A percentile compares a stretch with the other conserved stretches of the same genome.
Conservation (phyloP, 805 yeast genomes). For the Metschnikowia bowlesiae region DNA sequence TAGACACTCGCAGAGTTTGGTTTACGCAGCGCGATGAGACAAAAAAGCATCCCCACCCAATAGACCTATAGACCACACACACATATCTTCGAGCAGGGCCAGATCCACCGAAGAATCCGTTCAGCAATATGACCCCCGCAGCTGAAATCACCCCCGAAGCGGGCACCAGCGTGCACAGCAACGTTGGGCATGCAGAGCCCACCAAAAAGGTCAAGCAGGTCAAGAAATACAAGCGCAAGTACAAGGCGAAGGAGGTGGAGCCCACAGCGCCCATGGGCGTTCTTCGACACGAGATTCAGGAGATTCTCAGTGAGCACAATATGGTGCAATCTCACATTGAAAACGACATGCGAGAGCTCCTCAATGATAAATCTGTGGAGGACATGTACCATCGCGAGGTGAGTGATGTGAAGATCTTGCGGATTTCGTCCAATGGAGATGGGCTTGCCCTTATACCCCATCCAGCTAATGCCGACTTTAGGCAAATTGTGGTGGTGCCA, state of each 20-base stretch:
- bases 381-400: conserved; percentile 56
- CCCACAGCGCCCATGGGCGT: conserved; percentile 80
- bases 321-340: conserved; percentile 39
- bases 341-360: conserved; percentile 62
- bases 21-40: conserved; percentile 5
- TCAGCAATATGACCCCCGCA: conserved; percentile 5
- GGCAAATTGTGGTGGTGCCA: conserved; percentile 75
- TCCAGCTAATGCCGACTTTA: conserved; percentile 42
- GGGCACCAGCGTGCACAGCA: not conserved
- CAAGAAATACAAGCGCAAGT: conserved; percentile 42
- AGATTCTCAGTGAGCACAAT: conserved; percentile 41
- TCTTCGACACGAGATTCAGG: conserved; percentile 66
- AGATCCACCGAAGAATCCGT: not conserved
- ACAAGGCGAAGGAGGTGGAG: conserved; percentile 61
- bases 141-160: conserved; percentile 1
- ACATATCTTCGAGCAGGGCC: not conserved
- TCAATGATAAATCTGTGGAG: conserved; percentile 53
- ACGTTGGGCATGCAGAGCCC: not conserved
- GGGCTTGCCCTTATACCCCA: conserved; percentile 70
- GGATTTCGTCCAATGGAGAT: conserved; percentile 76
- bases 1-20: not conserved
- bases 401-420: conserved; percentile 51
- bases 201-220: conserved; percentile 19
- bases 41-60: not conserved
- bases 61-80: not conserved